These are phyloP conservation scores for Gorgonomyces haynaldii DNA, from an alignment of 192 early-diverging fungal species.

Conservation along the genomic window DNA sequence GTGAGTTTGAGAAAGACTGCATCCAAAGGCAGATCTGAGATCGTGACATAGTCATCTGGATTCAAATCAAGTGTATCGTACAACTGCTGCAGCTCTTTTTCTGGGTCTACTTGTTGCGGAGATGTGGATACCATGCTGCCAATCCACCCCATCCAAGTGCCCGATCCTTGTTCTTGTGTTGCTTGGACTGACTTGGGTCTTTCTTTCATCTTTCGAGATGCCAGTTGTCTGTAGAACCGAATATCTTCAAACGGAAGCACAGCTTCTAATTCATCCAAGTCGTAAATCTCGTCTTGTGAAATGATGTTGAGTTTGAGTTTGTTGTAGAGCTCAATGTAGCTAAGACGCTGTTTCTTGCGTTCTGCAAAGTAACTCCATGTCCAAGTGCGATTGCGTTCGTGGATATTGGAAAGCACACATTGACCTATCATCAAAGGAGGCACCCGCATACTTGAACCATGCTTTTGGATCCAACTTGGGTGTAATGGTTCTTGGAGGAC, in stretches of 20 bases:
- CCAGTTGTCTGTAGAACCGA: constrained; percentile 67
- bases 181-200: constrained; percentile 41
- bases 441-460: constrained; percentile 60
- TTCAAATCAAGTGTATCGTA: no score
- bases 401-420: constrained; percentile 76
- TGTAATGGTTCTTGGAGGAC: constrained; percentile 68
- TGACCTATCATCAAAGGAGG: constrained; percentile 30
- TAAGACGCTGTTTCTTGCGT: constrained; percentile 65
- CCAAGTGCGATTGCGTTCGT: constrained; percentile 69
- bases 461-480: constrained; percentile 72
- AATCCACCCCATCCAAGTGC: neutral
- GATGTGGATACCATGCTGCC: neutral
- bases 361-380: constrained; percentile 74
- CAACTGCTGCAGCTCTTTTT: neutral
- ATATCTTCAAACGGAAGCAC: constrained; percentile 83
- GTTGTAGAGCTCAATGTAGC: constrained; percentile 69
- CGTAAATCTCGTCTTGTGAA: constrained; percentile 33
- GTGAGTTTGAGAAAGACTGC: neutral
- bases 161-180: constrained; percentile 12
- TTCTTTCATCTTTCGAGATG: constrained; percentile 61
- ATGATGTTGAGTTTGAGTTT: constrained; percentile 33
- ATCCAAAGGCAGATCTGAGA: neutral
- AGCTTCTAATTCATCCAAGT: constrained; percentile 58
- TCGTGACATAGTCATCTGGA: no score
- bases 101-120: no score